These are phyloP conservation scores for Emydomyces testavorans DNA, from an alignment of 2,329 filamentous ascomycete species.

Conservation along the genomic window DNA sequence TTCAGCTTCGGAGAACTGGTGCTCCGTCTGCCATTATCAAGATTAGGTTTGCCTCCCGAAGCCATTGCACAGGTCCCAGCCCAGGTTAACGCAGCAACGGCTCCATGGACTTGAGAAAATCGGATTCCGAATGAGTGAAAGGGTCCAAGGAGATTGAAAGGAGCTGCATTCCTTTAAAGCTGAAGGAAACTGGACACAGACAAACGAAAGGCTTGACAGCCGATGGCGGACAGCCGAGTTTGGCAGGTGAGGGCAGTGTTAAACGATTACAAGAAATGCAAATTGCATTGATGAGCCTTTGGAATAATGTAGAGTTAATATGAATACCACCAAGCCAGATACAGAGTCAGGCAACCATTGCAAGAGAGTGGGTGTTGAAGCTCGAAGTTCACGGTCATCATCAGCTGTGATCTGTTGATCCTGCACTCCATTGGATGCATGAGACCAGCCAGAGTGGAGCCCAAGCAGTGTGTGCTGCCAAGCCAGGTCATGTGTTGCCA, in stretches of 20 bases:
- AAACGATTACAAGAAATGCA: too few species aligned
- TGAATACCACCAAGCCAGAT: too few species aligned
- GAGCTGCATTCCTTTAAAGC: constrained; percentile 30
- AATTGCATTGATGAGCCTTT: not conserved
- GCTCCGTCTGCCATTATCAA: constrained; percentile 37
- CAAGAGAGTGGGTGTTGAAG: too few species aligned
- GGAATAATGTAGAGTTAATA: too few species aligned
- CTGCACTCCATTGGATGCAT: too few species aligned
- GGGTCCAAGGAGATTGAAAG: constrained; percentile 22
- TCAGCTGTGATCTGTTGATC: too few species aligned
- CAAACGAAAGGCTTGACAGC: not conserved
- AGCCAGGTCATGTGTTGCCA: too few species aligned
- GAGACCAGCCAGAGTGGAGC: too few species aligned
- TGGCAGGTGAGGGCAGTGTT: not conserved
- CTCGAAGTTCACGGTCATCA: too few species aligned
- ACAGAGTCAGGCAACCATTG: too few species aligned
- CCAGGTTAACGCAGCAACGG: constrained; percentile 29
- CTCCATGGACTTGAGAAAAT: constrained; percentile 32
- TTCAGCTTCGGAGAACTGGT: constrained; percentile 39
- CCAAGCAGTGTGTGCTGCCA: too few species aligned
- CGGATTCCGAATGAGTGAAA: constrained; percentile 19
- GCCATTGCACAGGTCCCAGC: constrained; percentile 31
- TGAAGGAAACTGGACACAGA: constrained; percentile 7
- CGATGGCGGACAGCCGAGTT: not conserved
- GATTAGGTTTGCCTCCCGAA: constrained; percentile 33